These are phyloP conservation scores for Knufia petricola DNA, from an alignment of 2,329 filamentous ascomycete genomes.

Conservation along the genomic window DNA sequence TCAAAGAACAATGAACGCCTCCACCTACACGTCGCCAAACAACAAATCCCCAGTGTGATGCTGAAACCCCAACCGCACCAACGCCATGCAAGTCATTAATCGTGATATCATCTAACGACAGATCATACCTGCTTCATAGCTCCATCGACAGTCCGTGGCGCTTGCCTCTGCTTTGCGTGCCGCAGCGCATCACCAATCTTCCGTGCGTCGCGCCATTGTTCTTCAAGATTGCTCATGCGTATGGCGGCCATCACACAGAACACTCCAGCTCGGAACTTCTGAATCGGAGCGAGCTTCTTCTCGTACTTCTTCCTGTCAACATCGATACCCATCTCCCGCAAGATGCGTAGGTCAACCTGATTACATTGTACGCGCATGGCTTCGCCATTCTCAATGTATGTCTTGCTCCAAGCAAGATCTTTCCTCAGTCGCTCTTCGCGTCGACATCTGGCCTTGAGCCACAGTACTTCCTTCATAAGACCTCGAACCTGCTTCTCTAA, in stretches of 20 bases:
- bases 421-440: slow-evolving; percentile 71
- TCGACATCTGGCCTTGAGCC: slow-evolving; percentile 70
- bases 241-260: slow-evolving; percentile 35
- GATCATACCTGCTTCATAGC: background rate
- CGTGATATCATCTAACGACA: background rate
- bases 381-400: slow-evolving; percentile 73
- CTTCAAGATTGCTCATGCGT: slow-evolving; percentile 37
- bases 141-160: background rate
- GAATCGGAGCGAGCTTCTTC: slow-evolving; percentile 26
- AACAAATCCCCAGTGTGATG: background rate
- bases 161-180: slow-evolving; percentile 28
- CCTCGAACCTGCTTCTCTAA: slow-evolving; percentile 63
- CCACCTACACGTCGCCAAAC: background rate
- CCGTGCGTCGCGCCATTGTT: slow-evolving; percentile 36
- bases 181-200: slow-evolving; percentile 36
- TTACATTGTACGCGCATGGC: slow-evolving; percentile 61
- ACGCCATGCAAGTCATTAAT: too few species aligned
- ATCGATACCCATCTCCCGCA: slow-evolving; percentile 69
- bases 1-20: background rate
- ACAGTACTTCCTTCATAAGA: slow-evolving; percentile 80
- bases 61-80: background rate
- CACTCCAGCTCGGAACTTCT: slow-evolving; percentile 35
- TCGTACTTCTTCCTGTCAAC: slow-evolving; percentile 28
- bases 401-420: slow-evolving; percentile 79
- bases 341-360: slow-evolving; percentile 76